Percentiles rank a stretch among this genome's conserved stretches.
Evolutionary conservation across 164 flowering plant genomes (phyloP).

Genomic region (Platanus orientalis): DNA sequence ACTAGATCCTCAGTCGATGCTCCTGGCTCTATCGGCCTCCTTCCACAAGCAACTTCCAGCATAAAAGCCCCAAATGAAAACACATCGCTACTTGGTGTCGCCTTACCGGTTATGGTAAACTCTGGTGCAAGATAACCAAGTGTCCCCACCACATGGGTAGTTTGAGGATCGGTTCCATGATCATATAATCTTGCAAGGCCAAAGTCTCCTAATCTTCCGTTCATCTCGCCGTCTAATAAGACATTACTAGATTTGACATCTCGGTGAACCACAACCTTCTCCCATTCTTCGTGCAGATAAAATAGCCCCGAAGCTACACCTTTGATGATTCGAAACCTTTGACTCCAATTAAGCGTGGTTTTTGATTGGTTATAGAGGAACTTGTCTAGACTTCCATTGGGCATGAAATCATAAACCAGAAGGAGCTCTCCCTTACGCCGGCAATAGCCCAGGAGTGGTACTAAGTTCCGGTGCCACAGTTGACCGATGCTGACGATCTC

Average conservation of each 20-base stretch:
- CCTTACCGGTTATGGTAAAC: conserved; percentile 27
- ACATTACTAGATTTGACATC: conserved; percentile 41
- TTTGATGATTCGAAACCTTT: conserved; percentile 29
- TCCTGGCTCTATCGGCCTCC: conserved; percentile 25
- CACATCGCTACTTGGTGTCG: conserved; percentile 31
- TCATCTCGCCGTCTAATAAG: conserved; percentile 27
- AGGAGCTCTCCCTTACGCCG: conserved; percentile 44
- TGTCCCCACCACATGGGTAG: conserved; percentile 36
- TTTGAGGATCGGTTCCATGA: conserved; percentile 26
- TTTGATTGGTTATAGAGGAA: conserved; percentile 10
- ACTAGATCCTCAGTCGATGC: background rate
- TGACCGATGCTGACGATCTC: conserved; percentile 48
- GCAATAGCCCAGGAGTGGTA: conserved; percentile 47
- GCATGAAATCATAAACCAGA: conserved; percentile 54
- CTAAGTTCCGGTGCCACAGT: conserved; percentile 48
- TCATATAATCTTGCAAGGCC: conserved; percentile 34
- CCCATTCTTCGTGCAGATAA: conserved; percentile 41
- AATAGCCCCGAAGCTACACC: conserved; percentile 35
- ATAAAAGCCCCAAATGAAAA: conserved; percentile 34
- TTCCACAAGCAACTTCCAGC: conserved; percentile 41
- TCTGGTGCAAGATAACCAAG: conserved; percentile 43
- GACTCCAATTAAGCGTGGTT: conserved; percentile 25
- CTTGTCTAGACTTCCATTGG: conserved; percentile 53
- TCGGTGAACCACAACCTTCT: conserved; percentile 35
- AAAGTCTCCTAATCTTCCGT: conserved; percentile 36